Base-by-base conservation (phyloP, 1,284 basidiomycete genomes). In the Trichosporon ovoides region DNA sequence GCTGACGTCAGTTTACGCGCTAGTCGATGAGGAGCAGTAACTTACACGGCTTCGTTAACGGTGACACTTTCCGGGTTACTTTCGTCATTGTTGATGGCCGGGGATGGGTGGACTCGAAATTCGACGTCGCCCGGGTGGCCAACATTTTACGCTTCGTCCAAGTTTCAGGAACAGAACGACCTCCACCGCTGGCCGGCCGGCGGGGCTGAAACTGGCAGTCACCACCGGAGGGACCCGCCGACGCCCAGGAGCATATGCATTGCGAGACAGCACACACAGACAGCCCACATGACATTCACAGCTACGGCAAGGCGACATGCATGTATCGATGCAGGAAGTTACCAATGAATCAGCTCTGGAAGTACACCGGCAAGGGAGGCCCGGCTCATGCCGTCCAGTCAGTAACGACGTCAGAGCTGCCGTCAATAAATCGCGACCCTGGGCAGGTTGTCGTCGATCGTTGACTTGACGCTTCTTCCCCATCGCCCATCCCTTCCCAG, bases 11-110 rank as follows among this genome's bases (percentile, higher is more conserved):
- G 60, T 14, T n/a, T n/a, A n/a, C n/a, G n/a, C n/a, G n/a, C n/a
- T n/a, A n/a, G n/a, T n/a, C n/a, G n/a, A n/a, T 20, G 4, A 4
- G 13, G 14, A 5, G 11, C 1, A 7, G 22, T 6, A 0, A 59
- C 71, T 58, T 38, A 71, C 72, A 38, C 16, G 70, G 68, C 55
- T 67, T 67, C 7, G 66, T 56, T 2, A 74, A 58, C 11, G 73
- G 73, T 0, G 71, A 73, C 31, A 68, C 56, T 62, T 72, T 73
- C 52, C 66, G 68, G 58, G 56, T 54, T 33, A 62, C 62, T 52
- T 60, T 56, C 33, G 64, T 61, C 66, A 69, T 72, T 62, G 50
- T 52, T 43, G 24, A 50, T 50, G 33, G 24, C 43, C 37, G 36
- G 9, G 19, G 4, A 36, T 10, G 19, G 18, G n/a, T 52, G 14